Percentiles rank a stretch among this genome's conserved stretches.
phyloP scores from a whole-genome alignment of 371 early-diverging fungal species.

The Nematocida sp. region DNA sequence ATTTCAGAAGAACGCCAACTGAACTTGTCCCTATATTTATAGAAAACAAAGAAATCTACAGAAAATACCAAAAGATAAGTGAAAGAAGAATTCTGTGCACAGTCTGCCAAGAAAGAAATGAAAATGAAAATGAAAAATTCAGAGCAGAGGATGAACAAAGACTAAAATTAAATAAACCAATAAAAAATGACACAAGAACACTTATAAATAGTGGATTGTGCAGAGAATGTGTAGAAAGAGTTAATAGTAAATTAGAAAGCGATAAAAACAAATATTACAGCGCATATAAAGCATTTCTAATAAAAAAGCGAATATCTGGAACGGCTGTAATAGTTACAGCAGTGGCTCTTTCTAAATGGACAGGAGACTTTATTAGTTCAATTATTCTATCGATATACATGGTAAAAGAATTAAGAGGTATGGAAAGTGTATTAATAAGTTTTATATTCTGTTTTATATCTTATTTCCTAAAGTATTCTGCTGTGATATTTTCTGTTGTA shows the following conservation, averaged over 20 bases:
- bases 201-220: not conserved
- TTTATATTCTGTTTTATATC: not conserved
- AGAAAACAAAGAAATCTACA: constrained; percentile 33
- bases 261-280: not conserved
- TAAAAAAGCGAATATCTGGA: not conserved
- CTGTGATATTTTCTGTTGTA: not conserved
- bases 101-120: constrained; percentile 45
- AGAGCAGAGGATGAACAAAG: constrained; percentile 43
- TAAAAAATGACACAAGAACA: not conserved
- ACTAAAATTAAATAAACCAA: not conserved
- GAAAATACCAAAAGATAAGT: not conserved
- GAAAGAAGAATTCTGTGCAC: constrained; percentile 28
- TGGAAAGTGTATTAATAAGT: constrained; percentile 1
- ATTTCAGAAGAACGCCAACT: constrained; percentile 19
- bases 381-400: not conserved
- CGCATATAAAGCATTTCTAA: constrained; percentile 8
- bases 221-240: constrained; percentile 30
- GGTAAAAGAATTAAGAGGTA: not conserved
- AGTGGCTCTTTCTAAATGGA: not conserved
- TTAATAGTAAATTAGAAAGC: constrained; percentile 34
- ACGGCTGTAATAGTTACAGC: not conserved
- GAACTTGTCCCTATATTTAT: constrained; percentile 40
- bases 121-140: constrained; percentile 12
- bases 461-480: not conserved
- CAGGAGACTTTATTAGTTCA: not conserved